A percentile compares a stretch with the other conserved stretches of the same genome.
phyloP scores from a whole-genome alignment of 768 basidiomycete genomes.

The Lactarius sp. region DNA sequence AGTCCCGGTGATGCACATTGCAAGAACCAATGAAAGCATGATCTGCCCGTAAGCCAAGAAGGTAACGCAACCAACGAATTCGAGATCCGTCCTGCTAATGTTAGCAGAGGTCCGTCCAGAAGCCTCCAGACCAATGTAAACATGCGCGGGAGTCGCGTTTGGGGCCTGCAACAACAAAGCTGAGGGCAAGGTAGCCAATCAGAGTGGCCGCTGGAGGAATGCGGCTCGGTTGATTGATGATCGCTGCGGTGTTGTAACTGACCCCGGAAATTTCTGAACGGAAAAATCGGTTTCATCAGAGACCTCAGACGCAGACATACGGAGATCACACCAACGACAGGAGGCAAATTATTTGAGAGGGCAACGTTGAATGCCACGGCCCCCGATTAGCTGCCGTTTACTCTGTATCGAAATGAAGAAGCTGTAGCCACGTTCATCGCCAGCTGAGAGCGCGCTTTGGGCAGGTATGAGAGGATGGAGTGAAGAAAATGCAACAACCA shows the following conservation, averaged over 20 bases:
- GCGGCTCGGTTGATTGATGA: conserved; percentile 9
- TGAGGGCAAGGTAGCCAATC: conserved; percentile 13
- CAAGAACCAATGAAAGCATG: conserved; percentile 9
- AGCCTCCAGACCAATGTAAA: conserved; percentile 2
- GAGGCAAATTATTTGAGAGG: not conserved
- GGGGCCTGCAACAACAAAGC: conserved; percentile 3
- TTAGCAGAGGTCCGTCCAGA: conserved; percentile 1
- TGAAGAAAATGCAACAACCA: not conserved
- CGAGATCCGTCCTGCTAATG: conserved; percentile 14
- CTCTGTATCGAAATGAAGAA: not conserved
- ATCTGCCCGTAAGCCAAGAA: not conserved
- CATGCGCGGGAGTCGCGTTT: conserved; percentile 14
- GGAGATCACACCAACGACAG: conserved; percentile 8
- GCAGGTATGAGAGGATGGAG: conserved; percentile 2
- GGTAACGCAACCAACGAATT: not conserved
- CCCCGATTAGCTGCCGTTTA: conserved; percentile 5
- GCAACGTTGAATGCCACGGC: not conserved
- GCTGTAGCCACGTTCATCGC: not conserved
- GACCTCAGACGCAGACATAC: not conserved
- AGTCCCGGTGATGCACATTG: conserved; percentile 12
- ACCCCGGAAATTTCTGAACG: conserved; percentile 4
- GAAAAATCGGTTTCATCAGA: not conserved
- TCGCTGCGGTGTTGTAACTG: conserved; percentile 6
- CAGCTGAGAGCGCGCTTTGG: not conserved
- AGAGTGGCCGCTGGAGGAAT: conserved; percentile 10